Evolutionary conservation across 805 yeast genomes (phyloP), one percentile per base, ranked within the genome.

Genomic region (Hanseniaspora mollemarum): DNA sequence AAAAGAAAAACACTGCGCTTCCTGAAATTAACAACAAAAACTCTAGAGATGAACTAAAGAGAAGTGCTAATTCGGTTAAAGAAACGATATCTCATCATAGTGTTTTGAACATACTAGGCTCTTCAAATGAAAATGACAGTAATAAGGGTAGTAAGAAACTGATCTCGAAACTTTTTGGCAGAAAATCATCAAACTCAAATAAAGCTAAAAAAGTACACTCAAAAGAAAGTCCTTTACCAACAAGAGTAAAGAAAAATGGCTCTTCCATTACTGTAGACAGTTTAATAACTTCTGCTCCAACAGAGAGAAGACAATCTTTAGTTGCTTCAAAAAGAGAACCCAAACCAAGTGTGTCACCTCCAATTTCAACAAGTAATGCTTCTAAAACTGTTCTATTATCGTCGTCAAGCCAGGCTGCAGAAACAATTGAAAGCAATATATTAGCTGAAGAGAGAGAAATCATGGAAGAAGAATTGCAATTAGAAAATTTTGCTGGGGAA

Each of bases 401-500:
- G 31, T 39, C 51, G 4, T 31, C 41, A 9, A 40, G 26, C 21
- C 38, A 36, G 1, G 35, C 19, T 2, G 5, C 13, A 8, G 51
- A 48, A n/a, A n/a, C 43, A 1, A 29, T 24, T 2, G 51, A 48
- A 26, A 21, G 49, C 10, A 48, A 48, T 2, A 43, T 38, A 15
- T 54, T 53, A 9, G 56, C 52, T n/a, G 54, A 51, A 18, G 53
- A 50, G 12, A 48, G 51, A 48, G 16, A 31, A 9, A 48, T 48
- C 15, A 39, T 39, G 10, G 56, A 54, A 21, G 60, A 56, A 15
- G 55, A 51, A 9, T 51, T 48, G 4, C 58, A 55, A 19, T 53
- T 55, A 8, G 59, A 56, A 15, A 53, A 55, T 6, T 55, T 49
- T n/a, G 60, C 55, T 7, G 61, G 46, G 5, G 55, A 52, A 6